Evolutionary conservation across 129 eudicot genomes (phyloP).

Genomic region (Escallonia rubra): DNA sequence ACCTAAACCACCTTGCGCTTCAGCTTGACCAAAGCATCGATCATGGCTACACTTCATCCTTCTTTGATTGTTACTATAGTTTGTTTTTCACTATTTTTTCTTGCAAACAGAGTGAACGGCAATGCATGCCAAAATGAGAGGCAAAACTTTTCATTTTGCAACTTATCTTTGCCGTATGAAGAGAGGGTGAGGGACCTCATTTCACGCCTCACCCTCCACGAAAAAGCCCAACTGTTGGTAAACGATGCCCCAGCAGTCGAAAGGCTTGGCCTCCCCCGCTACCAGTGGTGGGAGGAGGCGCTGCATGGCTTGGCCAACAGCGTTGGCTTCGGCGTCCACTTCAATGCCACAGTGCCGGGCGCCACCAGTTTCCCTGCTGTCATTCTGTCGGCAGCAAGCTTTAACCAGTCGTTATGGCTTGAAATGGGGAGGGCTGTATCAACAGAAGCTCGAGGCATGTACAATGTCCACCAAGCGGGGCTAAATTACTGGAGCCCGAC

Average conservation of each 20-base stretch:
- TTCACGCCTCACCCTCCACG: conserved; percentile 3
- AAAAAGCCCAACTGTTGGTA: conserved; percentile 10
- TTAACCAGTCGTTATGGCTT: conserved; percentile 43
- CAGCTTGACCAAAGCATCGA: too few relatives aligned
- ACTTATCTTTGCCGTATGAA: background rate
- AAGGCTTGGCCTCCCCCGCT: conserved; percentile 2
- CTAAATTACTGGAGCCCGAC: conserved; percentile 97
- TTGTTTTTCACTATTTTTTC: too few relatives aligned
- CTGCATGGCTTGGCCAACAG: conserved; percentile 41
- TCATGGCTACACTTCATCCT: too few relatives aligned
- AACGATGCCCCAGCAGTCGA: conserved; percentile 1
- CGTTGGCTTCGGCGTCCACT: conserved; percentile 36
- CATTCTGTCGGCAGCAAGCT: conserved; percentile 56
- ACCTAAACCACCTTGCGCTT: too few relatives aligned
- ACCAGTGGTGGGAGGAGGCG: conserved; percentile 16
- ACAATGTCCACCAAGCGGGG: conserved; percentile 77
- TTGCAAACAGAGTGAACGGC: too few relatives aligned
- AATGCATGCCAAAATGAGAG: too few relatives aligned
- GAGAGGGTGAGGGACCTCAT: conserved; percentile 13
- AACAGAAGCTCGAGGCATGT: conserved; percentile 70
- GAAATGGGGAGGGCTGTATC: conserved; percentile 48
- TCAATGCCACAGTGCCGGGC: conserved; percentile 35
- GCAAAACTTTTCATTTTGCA: background rate
- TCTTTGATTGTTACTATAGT: too few relatives aligned
- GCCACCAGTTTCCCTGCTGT: conserved; percentile 83